These are phyloP conservation scores for Hevea brasiliensis DNA, from an alignment of 345 rosid genomes.

Conservation along the genomic window DNA sequence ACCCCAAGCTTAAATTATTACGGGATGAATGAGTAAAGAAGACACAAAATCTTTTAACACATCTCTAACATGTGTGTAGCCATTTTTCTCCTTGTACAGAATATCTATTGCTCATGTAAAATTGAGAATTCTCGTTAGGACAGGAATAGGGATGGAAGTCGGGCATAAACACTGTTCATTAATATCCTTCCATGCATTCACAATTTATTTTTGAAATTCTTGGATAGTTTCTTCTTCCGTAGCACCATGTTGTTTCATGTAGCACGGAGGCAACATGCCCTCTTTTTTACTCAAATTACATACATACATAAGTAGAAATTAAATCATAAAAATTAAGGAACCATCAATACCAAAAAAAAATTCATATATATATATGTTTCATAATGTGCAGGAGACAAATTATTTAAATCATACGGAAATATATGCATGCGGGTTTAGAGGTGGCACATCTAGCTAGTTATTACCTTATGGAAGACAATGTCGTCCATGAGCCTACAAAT, in stretches of 20 bases:
- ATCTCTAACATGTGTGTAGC: constrained; percentile 17
- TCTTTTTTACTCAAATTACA: constrained; percentile 20
- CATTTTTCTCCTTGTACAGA: constrained; percentile 28
- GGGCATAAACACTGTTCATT: constrained; percentile 32
- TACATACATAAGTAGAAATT: no score
- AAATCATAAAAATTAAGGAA: no score
- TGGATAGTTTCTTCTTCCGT: constrained; percentile 21
- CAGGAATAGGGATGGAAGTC: constrained; percentile 14
- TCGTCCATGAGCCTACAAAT: constrained; percentile 18
- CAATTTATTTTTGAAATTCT: constrained; percentile 9
- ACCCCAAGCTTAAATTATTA: no score
- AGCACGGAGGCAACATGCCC: constrained; percentile 35
- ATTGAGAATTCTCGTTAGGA: constrained; percentile 24
- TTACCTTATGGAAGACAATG: constrained; percentile 16
- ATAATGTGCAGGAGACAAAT: no score
- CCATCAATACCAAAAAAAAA: no score
- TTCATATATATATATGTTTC: no score
- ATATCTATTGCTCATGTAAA: constrained; percentile 28
- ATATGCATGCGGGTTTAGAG: no score
- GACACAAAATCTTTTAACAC: constrained; percentile 1
- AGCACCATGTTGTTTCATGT: constrained; percentile 30
- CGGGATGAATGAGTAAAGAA: constrained; percentile 2
- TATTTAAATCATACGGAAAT: no score
- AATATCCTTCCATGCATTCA: constrained; percentile 38
- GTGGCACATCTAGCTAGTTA: no score